Percentiles rank a stretch among this genome's conserved stretches.
Evolutionary conservation across 331 rosid species (phyloP).

Genomic region (Stylosanthes scabra): DNA sequence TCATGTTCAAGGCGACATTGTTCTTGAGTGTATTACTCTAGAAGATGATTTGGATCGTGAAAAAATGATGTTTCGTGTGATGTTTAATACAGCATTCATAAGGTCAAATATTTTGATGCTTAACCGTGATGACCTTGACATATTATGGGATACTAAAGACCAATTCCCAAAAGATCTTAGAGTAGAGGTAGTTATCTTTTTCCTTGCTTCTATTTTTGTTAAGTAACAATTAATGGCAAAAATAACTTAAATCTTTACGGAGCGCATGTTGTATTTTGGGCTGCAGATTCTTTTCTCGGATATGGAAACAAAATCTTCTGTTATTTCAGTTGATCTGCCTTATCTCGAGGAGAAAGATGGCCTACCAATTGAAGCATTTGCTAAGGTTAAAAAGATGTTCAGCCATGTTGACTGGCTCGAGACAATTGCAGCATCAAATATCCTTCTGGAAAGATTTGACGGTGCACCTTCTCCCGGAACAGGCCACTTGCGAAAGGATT

Average conservation of each 20-base stretch:
- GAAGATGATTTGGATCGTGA: constrained; percentile 83
- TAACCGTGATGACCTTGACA: constrained; percentile 88
- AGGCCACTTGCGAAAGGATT: constrained; percentile 43
- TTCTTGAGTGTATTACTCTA: constrained; percentile 92
- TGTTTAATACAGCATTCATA: constrained; percentile 97
- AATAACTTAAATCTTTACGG: constrained; percentile 38
- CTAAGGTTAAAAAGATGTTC: constrained; percentile 89
- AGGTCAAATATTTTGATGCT: constrained; percentile 96
- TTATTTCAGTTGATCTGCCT: constrained; percentile 71
- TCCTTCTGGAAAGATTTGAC: constrained; percentile 57
- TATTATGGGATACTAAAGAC: constrained; percentile 79
- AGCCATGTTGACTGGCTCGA: constrained; percentile 90
- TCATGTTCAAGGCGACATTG: constrained; percentile 95
- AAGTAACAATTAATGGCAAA: constrained; percentile 22
- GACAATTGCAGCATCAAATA: constrained; percentile 64
- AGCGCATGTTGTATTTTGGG: constrained; percentile 42
- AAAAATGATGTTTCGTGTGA: constrained; percentile 91
- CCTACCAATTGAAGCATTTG: constrained; percentile 92
- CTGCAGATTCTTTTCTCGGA: constrained; percentile 94
- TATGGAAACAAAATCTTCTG: constrained; percentile 79
- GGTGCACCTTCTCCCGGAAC: constrained; percentile 48
- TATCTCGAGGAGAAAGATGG: constrained; percentile 84
- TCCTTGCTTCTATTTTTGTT: constrained; percentile 9
- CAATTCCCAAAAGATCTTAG: constrained; percentile 85
- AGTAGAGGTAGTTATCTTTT: constrained; percentile 79